Base-by-base conservation (phyloP, 1,284 basidiomycete species). In the Sutorius eximius region DNA sequence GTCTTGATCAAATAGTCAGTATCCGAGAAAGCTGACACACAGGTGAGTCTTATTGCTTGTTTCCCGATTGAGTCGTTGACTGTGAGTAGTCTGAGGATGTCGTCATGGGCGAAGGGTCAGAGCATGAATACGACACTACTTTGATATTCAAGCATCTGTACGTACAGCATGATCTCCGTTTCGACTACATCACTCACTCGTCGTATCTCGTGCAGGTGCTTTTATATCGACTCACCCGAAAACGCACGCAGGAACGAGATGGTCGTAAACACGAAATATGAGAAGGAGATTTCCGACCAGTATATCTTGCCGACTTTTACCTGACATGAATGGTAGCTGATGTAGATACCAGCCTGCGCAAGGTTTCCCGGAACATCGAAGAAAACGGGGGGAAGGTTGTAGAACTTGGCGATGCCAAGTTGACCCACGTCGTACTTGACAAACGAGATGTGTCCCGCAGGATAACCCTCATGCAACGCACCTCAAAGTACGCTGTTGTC, bases 341-440 rank as follows among this genome's bases (percentile, higher is more conserved):
- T 29, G 2, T 49, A 7, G 56, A 41, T 20, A 16, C 20, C 62
- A 94, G 92, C 29, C 82, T 95, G 49, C 59, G 60, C 8, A 69
- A 82, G 30, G 66, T 89, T 4, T 71, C 75, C 10, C 71, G 72
- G 52, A 67, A 78, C 13, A 85, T 96, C 49, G 71, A 61, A 11
- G 75, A 80, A 3, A 83, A 91, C 59, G 93, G 93, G 34, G 94
- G 93, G 1, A 79, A 75, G 46, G 65, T 93, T 16, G 83, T 79
- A 5, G 81, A 80, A 52, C 74, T 96, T 3, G 72, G 82, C 50
- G 83, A 95, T 50, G 79, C 85, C 8, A 89, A 87, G 64, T 74
- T 96, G 33, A 95, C 94, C 0, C 94, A 96, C 69, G 74, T 96
- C 40, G 76, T 96, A 40, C 70, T 94, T 55, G 89, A 95, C 71